Evolutionary conservation across 2,329 filamentous ascomycete genomes (phyloP).

Genomic region (Furcasterigmium furcatum): DNA sequence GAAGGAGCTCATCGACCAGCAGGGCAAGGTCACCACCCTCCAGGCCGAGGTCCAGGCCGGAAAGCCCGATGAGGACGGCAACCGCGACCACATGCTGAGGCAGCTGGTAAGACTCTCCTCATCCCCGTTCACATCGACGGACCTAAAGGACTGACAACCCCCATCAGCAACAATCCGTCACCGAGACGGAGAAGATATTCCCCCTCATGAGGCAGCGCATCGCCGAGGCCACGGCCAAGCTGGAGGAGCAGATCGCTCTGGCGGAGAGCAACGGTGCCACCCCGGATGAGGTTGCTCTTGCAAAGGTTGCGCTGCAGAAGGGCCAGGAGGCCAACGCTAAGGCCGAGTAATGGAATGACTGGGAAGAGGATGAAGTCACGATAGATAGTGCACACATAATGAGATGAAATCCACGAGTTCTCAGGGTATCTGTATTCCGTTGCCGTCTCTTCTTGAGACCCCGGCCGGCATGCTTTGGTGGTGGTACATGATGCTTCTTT

Average conservation of each 20-base stretch:
- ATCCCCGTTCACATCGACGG: slow-evolving; percentile 1
- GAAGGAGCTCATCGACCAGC: slow-evolving; percentile 76
- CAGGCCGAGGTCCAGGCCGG: slow-evolving; percentile 53
- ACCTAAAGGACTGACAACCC: background rate
- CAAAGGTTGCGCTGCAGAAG: slow-evolving; percentile 48
- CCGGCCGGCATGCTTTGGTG: background rate
- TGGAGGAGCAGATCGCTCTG: slow-evolving; percentile 75
- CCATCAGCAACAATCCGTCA: slow-evolving; percentile 69
- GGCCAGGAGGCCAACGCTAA: slow-evolving; percentile 35
- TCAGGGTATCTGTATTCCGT: background rate
- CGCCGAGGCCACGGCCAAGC: slow-evolving; percentile 63
- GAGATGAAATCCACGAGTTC: background rate
- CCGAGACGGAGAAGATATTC: slow-evolving; percentile 85
- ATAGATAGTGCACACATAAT: background rate
- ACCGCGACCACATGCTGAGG: slow-evolving; percentile 74
- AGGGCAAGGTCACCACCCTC: slow-evolving; percentile 67
- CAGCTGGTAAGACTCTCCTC: slow-evolving; percentile 66
- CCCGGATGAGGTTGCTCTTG: slow-evolving; percentile 50
- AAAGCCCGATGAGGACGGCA: slow-evolving; percentile 59
- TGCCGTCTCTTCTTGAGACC: too few relatives aligned
- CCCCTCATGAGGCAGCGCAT: slow-evolving; percentile 70
- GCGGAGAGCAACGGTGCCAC: slow-evolving; percentile 42
- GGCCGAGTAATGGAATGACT: background rate
- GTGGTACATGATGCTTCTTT: background rate
- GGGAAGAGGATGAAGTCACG: background rate